Conservation (phyloP, 805 yeast genomes). For the Brettanomyces custersianus region DNA sequence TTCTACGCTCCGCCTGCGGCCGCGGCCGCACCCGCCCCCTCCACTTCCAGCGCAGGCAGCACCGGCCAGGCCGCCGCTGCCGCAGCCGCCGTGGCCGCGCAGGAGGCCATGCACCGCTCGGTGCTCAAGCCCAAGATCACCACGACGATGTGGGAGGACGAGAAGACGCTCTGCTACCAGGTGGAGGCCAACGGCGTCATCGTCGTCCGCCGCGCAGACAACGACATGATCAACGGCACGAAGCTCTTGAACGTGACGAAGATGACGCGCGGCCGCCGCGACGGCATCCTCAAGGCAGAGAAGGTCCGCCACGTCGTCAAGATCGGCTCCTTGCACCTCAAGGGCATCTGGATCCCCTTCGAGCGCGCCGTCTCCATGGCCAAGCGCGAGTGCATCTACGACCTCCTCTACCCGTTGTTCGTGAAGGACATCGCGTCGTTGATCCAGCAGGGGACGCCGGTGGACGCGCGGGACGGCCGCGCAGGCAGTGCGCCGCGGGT, state of each 20-base stretch:
- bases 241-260: constrained; percentile 58
- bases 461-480: constrained; percentile 37
- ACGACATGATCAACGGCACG: constrained; percentile 63
- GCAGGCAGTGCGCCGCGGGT: constrained; percentile 53
- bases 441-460: constrained; percentile 30
- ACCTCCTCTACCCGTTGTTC: constrained; percentile 46
- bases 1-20: too few relatives aligned
- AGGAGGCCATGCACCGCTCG: not conserved
- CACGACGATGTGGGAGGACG: constrained; percentile 71
- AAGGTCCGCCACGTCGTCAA: constrained; percentile 58
- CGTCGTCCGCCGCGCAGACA: constrained; percentile 59
- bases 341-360: constrained; percentile 68
- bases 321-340: constrained; percentile 63
- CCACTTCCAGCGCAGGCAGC: not conserved
- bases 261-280: constrained; percentile 64
- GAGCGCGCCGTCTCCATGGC: constrained; percentile 64
- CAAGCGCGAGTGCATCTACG: constrained; percentile 56
- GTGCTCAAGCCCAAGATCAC: constrained; percentile 40
- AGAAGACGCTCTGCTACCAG: constrained; percentile 57
- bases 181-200: constrained; percentile 58
- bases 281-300: constrained; percentile 59
- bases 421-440: constrained; percentile 54
- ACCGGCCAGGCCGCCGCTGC: not conserved
- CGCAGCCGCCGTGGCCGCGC: not conserved
- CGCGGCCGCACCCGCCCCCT: too few relatives aligned